Evolutionary conservation across 768 basidiomycete species (phyloP).

Genomic region (Pleurotus ostreatus): DNA sequence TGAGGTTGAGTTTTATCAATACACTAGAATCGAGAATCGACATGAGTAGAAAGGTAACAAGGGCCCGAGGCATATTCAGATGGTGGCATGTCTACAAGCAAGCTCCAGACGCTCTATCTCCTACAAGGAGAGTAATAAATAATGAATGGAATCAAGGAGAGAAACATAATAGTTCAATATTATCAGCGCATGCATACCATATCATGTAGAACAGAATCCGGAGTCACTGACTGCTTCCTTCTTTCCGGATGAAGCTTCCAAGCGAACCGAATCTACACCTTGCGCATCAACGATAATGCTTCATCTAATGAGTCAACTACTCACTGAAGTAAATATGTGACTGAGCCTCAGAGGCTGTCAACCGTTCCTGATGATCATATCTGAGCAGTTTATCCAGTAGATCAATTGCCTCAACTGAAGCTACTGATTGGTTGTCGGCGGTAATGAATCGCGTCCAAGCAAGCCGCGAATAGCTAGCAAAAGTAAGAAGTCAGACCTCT

Average conservation of each 20-base stretch:
- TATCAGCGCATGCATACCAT: neutral
- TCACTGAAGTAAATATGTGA: slow-evolving; percentile 63
- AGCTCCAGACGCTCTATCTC: slow-evolving; percentile 4
- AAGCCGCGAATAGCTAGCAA: slow-evolving; percentile 50
- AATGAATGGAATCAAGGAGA: neutral
- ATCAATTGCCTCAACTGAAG: slow-evolving; percentile 61
- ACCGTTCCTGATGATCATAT: slow-evolving; percentile 67
- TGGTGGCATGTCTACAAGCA: neutral
- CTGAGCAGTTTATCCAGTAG: slow-evolving; percentile 62
- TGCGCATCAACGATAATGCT: slow-evolving; percentile 10
- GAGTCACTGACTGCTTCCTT: slow-evolving; percentile 45
- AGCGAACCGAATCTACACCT: slow-evolving; percentile 40
- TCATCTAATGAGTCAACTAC: slow-evolving; percentile 14
- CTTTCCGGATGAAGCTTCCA: slow-evolving; percentile 41
- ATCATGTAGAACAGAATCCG: slow-evolving; percentile 40
- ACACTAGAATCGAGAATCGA: neutral
- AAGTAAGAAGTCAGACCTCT: neutral
- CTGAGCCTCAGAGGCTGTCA: slow-evolving; percentile 66
- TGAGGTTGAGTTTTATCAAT: slow-evolving; percentile 8
- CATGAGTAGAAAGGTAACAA: neutral
- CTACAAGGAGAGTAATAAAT: slow-evolving; percentile 5
- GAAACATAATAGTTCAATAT: neutral
- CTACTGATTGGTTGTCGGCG: slow-evolving; percentile 52
- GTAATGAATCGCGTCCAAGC: slow-evolving; percentile 64
- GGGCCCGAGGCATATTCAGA: slow-evolving; percentile 4